Base-by-base conservation (phyloP, 2,329 filamentous ascomycete species). In the Fusarium avenaceum region DNA sequence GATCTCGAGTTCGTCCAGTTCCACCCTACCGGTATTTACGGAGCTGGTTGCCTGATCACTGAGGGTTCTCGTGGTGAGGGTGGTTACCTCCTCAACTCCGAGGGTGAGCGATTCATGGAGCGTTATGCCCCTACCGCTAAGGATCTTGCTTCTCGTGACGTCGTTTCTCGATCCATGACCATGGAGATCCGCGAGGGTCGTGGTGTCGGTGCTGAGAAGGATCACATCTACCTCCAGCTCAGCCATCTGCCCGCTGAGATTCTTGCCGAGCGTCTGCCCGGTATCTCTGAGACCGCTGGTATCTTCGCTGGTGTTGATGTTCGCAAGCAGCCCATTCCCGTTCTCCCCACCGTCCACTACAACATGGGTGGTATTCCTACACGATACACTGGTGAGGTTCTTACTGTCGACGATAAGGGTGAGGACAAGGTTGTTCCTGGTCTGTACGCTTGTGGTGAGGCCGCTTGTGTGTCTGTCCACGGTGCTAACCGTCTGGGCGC, bases 331-430 rank as follows among this genome's bases (percentile, higher is more conserved):
- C 95, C 95, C 71, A 98, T 98, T 74, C 95, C 95, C 65, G 95
- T 98, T 71, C 87, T 98, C 67, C 95, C 95, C 60, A 98, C 95
- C 44, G 95, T 97, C 72, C 94, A 99, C 87, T 99, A 99, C 88
- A 97, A 97, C 88, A 99, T 98, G 96, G 95, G 95, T 82, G 95
- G 96, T 87, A 97, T 99, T 74, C 95, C 95, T 52, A 98, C 96
- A 72, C 93, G 93, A 77, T 98, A 97, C 87, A 97, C 93, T 67
- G 95, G 96, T 81, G 94, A 99, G 84, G 96, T 98, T 65, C 83
- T 99, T 73, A 96, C 93, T 19, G 85, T 97, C 52, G 93, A 97
- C 74, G 90, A 92, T 77, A 80, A 88, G 65, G 96, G 96, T 72
- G 89, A 97, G 60, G 96, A 98, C 84, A 88, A 97, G 86, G 88